A percentile compares a stretch with the other conserved stretches of the same genome.
Evolutionary conservation across 1,139 yeast species (phyloP).

Genomic region (Komagataea norvegica): DNA sequence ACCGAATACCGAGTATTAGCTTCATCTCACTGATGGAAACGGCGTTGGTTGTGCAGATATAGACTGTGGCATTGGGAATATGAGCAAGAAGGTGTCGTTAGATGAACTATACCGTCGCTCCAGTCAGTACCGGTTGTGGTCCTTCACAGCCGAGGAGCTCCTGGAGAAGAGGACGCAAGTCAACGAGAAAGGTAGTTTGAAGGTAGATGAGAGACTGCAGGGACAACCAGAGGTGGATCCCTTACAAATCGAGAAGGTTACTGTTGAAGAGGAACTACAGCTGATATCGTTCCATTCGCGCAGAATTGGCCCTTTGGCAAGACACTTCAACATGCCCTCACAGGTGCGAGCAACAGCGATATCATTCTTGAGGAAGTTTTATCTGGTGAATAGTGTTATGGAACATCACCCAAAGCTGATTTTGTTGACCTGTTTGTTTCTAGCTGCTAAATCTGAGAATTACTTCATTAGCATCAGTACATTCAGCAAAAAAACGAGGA

Average conservation of each 20-base stretch:
- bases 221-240: constrained; percentile 33
- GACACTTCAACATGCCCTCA: constrained; percentile 54
- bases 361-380: constrained; percentile 77
- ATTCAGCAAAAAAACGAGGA: constrained; percentile 65
- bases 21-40: not conserved
- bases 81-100: constrained; percentile 40
- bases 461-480: constrained; percentile 80
- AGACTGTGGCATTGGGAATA: no score
- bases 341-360: constrained; percentile 80
- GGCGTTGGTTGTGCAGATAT: no score
- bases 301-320: constrained; percentile 59
- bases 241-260: constrained; percentile 44
- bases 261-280: constrained; percentile 63
- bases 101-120: constrained; percentile 88
- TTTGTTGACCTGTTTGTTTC: constrained; percentile 77
- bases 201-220: constrained; percentile 37
- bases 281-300: constrained; percentile 67
- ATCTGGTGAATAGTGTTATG: constrained; percentile 73
- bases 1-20: no score
- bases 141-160: constrained; percentile 61
- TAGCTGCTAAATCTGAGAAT: constrained; percentile 92
- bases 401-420: constrained; percentile 82
- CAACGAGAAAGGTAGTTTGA: constrained; percentile 47
- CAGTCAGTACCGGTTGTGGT: constrained; percentile 82
- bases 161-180: constrained; percentile 40